Conservation (phyloP, 495 filamentous ascomycete species). For the Delitschia confertaspora region DNA sequence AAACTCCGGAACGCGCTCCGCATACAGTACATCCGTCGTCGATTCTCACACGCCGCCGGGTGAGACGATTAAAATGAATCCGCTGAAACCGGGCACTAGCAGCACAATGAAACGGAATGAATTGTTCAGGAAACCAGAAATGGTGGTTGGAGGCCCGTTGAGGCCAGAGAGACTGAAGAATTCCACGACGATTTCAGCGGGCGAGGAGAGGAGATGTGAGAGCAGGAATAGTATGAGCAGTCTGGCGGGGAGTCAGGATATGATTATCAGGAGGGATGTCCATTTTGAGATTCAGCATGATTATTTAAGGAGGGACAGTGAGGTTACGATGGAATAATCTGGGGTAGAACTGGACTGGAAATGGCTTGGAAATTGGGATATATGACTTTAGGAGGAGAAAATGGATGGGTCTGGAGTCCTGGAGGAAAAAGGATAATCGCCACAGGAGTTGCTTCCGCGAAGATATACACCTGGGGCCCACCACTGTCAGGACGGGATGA, state of each 20-base stretch:
- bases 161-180: constrained; percentile 6
- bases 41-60: background rate
- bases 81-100: background rate
- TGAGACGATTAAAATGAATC: background rate
- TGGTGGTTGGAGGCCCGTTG: background rate
- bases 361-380: constrained; percentile 13
- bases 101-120: background rate
- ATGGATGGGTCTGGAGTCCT: constrained; percentile 30
- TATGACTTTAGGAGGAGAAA: constrained; percentile 27
- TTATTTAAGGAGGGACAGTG: background rate
- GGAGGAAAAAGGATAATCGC: constrained; percentile 1
- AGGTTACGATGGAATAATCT: background rate
- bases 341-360: background rate
- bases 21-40: too few species aligned
- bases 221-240: background rate
- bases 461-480: too few species aligned
- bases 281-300: constrained; percentile 11
- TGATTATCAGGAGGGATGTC: constrained; percentile 19
- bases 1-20: too few species aligned
- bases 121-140: background rate
- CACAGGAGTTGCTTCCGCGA: too few species aligned
- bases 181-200: constrained; percentile 3
- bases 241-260: constrained; percentile 8
- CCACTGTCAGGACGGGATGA: too few species aligned
- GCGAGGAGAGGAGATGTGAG: background rate